phyloP scores from a whole-genome alignment of 2,329 filamentous ascomycete species.

The Ascocoryne sarcoides region DNA sequence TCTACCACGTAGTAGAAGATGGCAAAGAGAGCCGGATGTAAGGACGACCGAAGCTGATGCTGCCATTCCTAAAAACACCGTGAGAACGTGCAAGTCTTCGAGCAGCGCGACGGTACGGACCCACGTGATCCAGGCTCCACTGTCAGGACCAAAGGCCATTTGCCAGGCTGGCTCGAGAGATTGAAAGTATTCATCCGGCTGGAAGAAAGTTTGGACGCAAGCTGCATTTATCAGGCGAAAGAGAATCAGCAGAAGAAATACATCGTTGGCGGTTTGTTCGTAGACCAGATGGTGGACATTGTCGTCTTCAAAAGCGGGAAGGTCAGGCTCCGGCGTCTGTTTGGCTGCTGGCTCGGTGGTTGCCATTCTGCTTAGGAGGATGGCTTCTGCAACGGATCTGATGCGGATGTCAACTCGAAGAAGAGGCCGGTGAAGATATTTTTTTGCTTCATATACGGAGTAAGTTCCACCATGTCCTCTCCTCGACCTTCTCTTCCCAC shows the following conservation, averaged over 20 bases:
- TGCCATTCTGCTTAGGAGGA: too few species aligned
- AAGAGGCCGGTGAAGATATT: too few species aligned
- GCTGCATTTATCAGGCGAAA: slow-evolving; percentile 76
- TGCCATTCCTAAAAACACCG: slow-evolving; percentile 89
- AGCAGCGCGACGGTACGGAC: slow-evolving; percentile 40
- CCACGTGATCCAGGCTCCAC: slow-evolving; percentile 93
- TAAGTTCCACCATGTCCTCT: too few species aligned
- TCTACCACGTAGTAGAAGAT: slow-evolving; percentile 58
- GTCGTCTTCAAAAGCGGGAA: slow-evolving; percentile 10
- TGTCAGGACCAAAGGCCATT: slow-evolving; percentile 67
- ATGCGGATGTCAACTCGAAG: too few species aligned
- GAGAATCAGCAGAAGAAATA: slow-evolving; percentile 39
- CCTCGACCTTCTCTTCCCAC: too few species aligned
- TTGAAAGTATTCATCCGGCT: slow-evolving; percentile 97
- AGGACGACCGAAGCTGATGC: slow-evolving; percentile 74
- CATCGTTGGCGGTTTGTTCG: slow-evolving; percentile 22
- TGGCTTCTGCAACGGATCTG: too few species aligned
- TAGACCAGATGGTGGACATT: slow-evolving; percentile 21
- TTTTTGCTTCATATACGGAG: too few species aligned
- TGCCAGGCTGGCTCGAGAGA: slow-evolving; percentile 91
- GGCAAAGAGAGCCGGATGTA: slow-evolving; percentile 86
- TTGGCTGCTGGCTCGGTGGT: not conserved
- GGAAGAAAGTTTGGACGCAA: slow-evolving; percentile 81
- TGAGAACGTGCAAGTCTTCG: not conserved
- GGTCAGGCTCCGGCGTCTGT: not conserved